These are phyloP conservation scores for Tolypocladium ovalisporum DNA, from an alignment of 2,329 filamentous ascomycete genomes.

Conservation along the genomic window DNA sequence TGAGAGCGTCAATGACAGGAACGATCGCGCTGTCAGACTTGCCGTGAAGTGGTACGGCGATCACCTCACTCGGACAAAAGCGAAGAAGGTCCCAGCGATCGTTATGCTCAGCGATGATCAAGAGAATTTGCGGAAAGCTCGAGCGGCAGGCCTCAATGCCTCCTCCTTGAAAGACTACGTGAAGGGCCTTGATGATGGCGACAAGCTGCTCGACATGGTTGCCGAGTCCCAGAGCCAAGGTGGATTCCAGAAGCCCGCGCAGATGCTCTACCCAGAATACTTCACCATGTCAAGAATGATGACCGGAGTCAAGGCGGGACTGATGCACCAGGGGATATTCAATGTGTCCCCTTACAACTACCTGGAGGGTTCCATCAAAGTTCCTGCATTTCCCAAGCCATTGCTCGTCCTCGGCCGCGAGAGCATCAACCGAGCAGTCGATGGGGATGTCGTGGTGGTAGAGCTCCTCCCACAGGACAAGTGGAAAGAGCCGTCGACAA, in stretches of 20 bases:
- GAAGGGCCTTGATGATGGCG: conserved; percentile 69
- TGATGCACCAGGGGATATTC: conserved; percentile 89
- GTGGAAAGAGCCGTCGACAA: conserved; percentile 93
- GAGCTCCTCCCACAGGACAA: conserved; percentile 89
- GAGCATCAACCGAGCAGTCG: conserved; percentile 89
- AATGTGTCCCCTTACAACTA: conserved; percentile 98
- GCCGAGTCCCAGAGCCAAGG: conserved; percentile 63
- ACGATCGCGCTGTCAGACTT: conserved; percentile 80
- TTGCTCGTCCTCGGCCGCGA: conserved; percentile 84
- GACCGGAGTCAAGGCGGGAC: conserved; percentile 81
- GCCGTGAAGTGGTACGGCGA: conserved; percentile 85
- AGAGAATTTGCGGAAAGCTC: conserved; percentile 75
- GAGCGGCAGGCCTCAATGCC: conserved; percentile 60
- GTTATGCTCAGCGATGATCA: conserved; percentile 93
- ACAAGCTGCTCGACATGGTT: conserved; percentile 86
- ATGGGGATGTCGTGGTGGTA: conserved; percentile 86
- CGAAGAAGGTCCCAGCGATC: conserved; percentile 56
- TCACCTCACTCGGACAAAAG: conserved; percentile 60
- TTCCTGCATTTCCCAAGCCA: conserved; percentile 80
- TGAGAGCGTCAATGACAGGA: conserved; percentile 92
- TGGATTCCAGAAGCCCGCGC: conserved; percentile 48
- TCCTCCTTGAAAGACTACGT: conserved; percentile 68
- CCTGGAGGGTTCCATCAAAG: conserved; percentile 82
- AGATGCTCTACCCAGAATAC: conserved; percentile 82
- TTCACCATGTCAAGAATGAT: conserved; percentile 83